phyloP scores from a whole-genome alignment of 495 filamentous ascomycete species.

The Pseudomonodictys pantanalensis region DNA sequence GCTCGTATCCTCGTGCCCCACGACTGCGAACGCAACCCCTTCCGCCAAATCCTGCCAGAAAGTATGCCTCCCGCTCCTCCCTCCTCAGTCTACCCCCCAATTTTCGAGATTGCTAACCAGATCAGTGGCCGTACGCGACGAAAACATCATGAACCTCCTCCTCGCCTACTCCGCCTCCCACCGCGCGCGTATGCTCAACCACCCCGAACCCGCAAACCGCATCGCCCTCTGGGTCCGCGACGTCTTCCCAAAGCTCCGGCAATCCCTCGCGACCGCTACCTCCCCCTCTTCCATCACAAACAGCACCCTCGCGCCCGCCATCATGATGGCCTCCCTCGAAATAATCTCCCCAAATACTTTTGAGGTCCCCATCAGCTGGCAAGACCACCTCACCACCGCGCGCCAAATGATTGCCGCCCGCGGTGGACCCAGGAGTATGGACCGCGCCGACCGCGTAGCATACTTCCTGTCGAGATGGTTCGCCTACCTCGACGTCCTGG shows the following conservation, averaged over 20 bases:
- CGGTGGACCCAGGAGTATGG: constrained; percentile 56
- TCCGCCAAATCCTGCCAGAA: constrained; percentile 65
- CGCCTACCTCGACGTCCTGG: constrained; percentile 79
- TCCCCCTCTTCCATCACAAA: constrained; percentile 56
- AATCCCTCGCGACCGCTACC: constrained; percentile 50
- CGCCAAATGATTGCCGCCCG: constrained; percentile 71
- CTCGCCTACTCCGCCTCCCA: constrained; percentile 82
- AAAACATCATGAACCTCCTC: constrained; percentile 70
- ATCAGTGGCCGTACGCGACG: constrained; percentile 64
- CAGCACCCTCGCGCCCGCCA: constrained; percentile 75
- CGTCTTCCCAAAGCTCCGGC: constrained; percentile 70
- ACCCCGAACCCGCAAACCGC: constrained; percentile 71
- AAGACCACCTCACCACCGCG: constrained; percentile 71
- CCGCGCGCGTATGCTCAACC: constrained; percentile 70
- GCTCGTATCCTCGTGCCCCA: constrained; percentile 72
- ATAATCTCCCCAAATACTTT: constrained; percentile 84
- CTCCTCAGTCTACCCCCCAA: neutral
- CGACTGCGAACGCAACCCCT: constrained; percentile 71
- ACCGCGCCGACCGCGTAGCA: constrained; percentile 62
- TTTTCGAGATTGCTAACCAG: constrained; percentile 4
- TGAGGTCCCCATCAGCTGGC: constrained; percentile 70
- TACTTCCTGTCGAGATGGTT: constrained; percentile 86
- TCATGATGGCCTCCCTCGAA: constrained; percentile 82
- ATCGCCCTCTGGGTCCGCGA: constrained; percentile 77
- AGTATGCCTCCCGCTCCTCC: constrained; percentile 51